Percentiles rank a stretch among this genome's conserved stretches.
Conservation (phyloP, 139 green algal genomes). For the Volvox reticuliferus region DNA sequence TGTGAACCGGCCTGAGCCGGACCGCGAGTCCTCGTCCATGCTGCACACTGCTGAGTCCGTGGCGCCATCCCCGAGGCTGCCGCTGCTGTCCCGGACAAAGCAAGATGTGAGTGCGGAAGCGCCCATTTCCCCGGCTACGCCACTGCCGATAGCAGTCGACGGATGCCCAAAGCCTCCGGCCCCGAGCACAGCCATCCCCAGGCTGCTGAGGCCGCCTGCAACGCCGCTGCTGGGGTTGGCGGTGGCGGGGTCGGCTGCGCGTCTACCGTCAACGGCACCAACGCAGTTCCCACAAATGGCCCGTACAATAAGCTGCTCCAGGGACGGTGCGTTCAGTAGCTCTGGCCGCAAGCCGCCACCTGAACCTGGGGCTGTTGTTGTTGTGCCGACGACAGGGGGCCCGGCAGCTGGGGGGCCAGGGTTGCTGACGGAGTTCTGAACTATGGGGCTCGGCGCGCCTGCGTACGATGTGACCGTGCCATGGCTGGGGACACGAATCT, state of each 20-base stretch:
- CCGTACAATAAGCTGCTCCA: conserved; percentile 18
- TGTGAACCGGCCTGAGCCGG: neutral
- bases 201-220: neutral
- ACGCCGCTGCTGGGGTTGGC: no score
- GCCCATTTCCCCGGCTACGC: neutral
- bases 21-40: neutral
- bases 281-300: conserved; percentile 6
- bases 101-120: neutral
- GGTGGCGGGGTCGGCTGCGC: neutral
- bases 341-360: neutral
- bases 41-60: neutral
- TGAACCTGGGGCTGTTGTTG: no score
- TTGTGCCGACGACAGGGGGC: neutral
- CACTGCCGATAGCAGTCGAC: neutral
- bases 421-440: neutral
- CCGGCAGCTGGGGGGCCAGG: neutral
- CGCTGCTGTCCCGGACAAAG: conserved; percentile 6
- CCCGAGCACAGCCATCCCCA: neutral
- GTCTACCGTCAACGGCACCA: neutral
- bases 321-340: neutral
- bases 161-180: neutral
- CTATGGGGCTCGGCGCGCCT: neutral
- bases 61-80: neutral
- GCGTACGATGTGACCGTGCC: conserved; percentile 14
- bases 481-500: neutral